Conservation (phyloP, 495 filamentous ascomycete genomes). For the Podospora pseudopauciseta region DNA sequence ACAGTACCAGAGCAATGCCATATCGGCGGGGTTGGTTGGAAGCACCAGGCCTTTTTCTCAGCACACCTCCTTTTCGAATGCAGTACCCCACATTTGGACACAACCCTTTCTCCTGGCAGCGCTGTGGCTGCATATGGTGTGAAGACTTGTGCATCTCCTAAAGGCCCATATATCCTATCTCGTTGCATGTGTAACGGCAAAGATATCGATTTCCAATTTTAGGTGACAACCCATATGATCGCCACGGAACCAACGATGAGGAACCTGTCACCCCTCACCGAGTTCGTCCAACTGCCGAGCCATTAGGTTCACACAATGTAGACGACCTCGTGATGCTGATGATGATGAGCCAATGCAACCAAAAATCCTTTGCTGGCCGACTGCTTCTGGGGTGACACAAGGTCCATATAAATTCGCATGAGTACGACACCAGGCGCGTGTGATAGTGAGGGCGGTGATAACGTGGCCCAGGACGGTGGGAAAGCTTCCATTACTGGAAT, state of each 20-base stretch:
- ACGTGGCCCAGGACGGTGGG: neutral
- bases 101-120: neutral
- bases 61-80: slow-evolving; percentile 1
- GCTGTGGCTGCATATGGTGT: neutral
- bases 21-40: neutral
- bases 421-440: neutral
- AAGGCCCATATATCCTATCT: neutral
- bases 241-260: neutral
- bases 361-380: slow-evolving; percentile 7
- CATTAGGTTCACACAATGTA: neutral
- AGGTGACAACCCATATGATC: neutral
- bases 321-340: slow-evolving; percentile 10
- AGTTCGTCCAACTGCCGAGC: slow-evolving; percentile 5
- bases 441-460: neutral
- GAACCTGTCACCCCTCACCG: neutral
- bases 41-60: neutral
- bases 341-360: neutral
- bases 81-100: neutral
- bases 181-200: neutral
- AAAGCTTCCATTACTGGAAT: neutral
- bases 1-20: neutral
- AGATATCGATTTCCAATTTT: neutral
- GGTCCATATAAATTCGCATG: neutral
- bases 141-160: neutral
- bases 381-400: slow-evolving; percentile 10